Base-by-base conservation (phyloP, 2,329 filamentous ascomycete species). In the Akanthomyces dipterigenus region DNA sequence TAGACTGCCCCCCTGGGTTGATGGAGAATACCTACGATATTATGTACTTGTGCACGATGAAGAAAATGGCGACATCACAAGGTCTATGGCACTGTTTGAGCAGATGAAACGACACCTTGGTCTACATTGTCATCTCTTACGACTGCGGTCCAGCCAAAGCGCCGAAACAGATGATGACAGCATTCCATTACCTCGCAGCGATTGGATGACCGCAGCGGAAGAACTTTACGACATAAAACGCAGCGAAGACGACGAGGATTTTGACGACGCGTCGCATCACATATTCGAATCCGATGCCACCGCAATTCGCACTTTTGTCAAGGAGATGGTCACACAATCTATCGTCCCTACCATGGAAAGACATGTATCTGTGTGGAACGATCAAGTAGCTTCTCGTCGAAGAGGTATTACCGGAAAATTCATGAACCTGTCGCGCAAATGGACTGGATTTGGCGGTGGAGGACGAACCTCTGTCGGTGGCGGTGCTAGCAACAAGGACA, bases 31-130 rank as follows among this genome's bases (percentile, higher is more conserved):
- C 72, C 78, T 99, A 65, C 85, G 95, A 65, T 99, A 99, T 74
- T 99, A 99, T 74, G 90, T 99, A 18, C 80, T 99, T 46, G 88
- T 99, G 20, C 95, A 99, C 69, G 95, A 99, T 68, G 96, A 99
- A 75, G 95, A 99, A 71, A 87, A 86, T 64, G 93, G 96, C 70
- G 93, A 99, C 71, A 96, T 98, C 64, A 85, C 86, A 42, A 89
- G 92, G 74, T 96, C 93, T 14, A 93, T 93, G 73, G 85, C 87
- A 20, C 80, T 98, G 31, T 99, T 96, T 73, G 95, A 99, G 68
- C 91, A 97, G 73, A 99, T 99, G 96, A 99, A 98, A 76, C 87
- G 95, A n/a, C 91, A 97, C 75, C 91, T 99, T 65, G 95, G 95
- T 1, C 79, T 98, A 53, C 93, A 99, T 74, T 99, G 95, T 71